Percentiles rank a stretch among this genome's conserved stretches.
Conservation (phyloP, 768 basidiomycete species). For the Multifurca ochricompacta region DNA sequence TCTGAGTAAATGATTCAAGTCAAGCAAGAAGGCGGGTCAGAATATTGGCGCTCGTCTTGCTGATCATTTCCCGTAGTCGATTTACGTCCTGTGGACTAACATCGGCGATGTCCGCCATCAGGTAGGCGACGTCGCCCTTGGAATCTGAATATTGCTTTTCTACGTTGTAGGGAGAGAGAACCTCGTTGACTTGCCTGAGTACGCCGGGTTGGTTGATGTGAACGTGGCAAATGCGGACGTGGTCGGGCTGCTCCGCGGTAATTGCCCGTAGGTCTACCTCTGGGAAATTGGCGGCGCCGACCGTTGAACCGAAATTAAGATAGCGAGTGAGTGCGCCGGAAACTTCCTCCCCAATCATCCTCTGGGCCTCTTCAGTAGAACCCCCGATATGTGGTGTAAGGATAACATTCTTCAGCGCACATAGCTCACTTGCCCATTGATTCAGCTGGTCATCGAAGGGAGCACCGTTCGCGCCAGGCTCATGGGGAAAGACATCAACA, state of each 20-base stretch:
- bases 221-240: conserved; percentile 89
- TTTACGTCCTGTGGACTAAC: conserved; percentile 77
- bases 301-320: conserved; percentile 82
- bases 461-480: conserved; percentile 87
- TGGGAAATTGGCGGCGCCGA: conserved; percentile 97
- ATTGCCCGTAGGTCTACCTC: conserved; percentile 96
- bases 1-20: conserved; percentile 26
- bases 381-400: conserved; percentile 99
- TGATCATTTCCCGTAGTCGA: conserved; percentile 71
- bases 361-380: conserved; percentile 97
- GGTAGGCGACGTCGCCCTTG: conserved; percentile 86
- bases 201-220: conserved; percentile 96
- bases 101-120: conserved; percentile 94
- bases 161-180: conserved; percentile 91
- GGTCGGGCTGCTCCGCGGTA: conserved; percentile 67
- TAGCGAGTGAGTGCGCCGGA: conserved; percentile 78
- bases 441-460: conserved; percentile 87
- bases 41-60: conserved; percentile 76
- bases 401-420: conserved; percentile 80
- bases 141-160: conserved; percentile 99
- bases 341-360: conserved; percentile 96
- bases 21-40: conserved; percentile 76
- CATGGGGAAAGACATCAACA: conserved; percentile 90
- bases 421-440: conserved; percentile 69
- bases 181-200: conserved; percentile 89